Evolutionary conservation across 176 grass and related monocot species (phyloP).

Genomic region (Aegilops tauschii): DNA sequence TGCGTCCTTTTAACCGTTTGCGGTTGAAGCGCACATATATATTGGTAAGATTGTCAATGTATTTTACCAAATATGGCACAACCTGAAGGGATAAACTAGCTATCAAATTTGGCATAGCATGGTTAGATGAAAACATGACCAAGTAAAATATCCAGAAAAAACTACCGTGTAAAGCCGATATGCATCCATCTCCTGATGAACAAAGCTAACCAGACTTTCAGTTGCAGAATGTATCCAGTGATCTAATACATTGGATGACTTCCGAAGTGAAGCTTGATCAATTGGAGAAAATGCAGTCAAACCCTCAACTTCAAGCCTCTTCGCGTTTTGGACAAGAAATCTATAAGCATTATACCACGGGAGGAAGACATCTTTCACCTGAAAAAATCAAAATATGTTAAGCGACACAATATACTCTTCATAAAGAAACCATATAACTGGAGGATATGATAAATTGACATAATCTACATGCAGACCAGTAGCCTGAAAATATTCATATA

Average conservation of each 20-base stretch:
- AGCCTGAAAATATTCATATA: neutral
- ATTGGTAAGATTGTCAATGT: slow-evolving; percentile 96
- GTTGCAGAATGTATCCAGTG: slow-evolving; percentile 99
- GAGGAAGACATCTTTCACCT: slow-evolving; percentile 99
- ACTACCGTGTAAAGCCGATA: slow-evolving; percentile 89
- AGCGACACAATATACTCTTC: slow-evolving; percentile 11
- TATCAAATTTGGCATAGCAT: slow-evolving; percentile 14
- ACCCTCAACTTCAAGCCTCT: slow-evolving; percentile 95
- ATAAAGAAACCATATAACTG: slow-evolving; percentile 12
- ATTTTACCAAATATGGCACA: slow-evolving; percentile 94
- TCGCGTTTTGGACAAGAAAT: slow-evolving; percentile 97
- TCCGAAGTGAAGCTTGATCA: slow-evolving; percentile 55
- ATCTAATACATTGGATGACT: slow-evolving; percentile 92
- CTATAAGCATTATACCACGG: slow-evolving; percentile 99
- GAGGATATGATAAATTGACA: neutral
- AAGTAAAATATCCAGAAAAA: slow-evolving; percentile 31
- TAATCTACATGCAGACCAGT: slow-evolving; percentile 23
- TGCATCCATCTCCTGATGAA: slow-evolving; percentile 95
- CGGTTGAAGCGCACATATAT: slow-evolving; percentile 98
- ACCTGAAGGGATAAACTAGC: slow-evolving; percentile 53
- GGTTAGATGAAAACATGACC: slow-evolving; percentile 4
- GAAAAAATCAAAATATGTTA: slow-evolving; percentile 24
- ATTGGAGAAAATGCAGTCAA: slow-evolving; percentile 62
- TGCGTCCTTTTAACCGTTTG: slow-evolving; percentile 91
- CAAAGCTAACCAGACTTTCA: slow-evolving; percentile 94